Evolutionary conservation across 2,329 filamentous ascomycete species (phyloP).

Genomic region (Macroventuria anomochaeta): DNA sequence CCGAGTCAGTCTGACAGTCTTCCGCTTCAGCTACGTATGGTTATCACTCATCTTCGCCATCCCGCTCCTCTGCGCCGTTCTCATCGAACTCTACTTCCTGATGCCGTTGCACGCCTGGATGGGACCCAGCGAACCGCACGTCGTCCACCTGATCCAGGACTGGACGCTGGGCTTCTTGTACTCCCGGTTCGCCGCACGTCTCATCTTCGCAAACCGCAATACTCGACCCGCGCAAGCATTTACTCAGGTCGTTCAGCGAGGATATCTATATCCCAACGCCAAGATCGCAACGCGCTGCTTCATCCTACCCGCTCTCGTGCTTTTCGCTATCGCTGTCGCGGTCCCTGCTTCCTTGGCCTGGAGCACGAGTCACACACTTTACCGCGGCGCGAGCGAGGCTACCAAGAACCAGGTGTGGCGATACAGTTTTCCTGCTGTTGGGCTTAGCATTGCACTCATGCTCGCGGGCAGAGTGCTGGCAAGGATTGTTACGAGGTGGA

Average conservation of each 20-base stretch:
- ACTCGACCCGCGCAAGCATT: slow-evolving; percentile 78
- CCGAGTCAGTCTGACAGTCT: slow-evolving; percentile 43
- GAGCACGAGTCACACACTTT: slow-evolving; percentile 54
- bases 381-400: slow-evolving; percentile 53
- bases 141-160: slow-evolving; percentile 85
- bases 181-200: slow-evolving; percentile 76
- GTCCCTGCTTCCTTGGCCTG: slow-evolving; percentile 68
- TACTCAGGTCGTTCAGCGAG: slow-evolving; percentile 69
- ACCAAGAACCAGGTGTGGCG: slow-evolving; percentile 63
- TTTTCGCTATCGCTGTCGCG: slow-evolving; percentile 68
- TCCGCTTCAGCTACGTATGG: slow-evolving; percentile 76
- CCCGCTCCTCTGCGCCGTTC: slow-evolving; percentile 76
- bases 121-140: slow-evolving; percentile 62
- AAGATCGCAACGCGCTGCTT: slow-evolving; percentile 83
- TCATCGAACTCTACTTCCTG: slow-evolving; percentile 88
- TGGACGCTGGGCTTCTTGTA: slow-evolving; percentile 95
- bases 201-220: slow-evolving; percentile 71
- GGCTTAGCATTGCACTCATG: slow-evolving; percentile 54
- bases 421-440: slow-evolving; percentile 75
- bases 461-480: slow-evolving; percentile 59
- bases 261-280: slow-evolving; percentile 81
- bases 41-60: slow-evolving; percentile 76
- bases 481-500: slow-evolving; percentile 75
- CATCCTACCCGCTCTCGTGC: slow-evolving; percentile 73
- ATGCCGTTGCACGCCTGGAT: slow-evolving; percentile 83